Base-by-base conservation (phyloP, 306 rosid species). In the Quercus cerris region DNA sequence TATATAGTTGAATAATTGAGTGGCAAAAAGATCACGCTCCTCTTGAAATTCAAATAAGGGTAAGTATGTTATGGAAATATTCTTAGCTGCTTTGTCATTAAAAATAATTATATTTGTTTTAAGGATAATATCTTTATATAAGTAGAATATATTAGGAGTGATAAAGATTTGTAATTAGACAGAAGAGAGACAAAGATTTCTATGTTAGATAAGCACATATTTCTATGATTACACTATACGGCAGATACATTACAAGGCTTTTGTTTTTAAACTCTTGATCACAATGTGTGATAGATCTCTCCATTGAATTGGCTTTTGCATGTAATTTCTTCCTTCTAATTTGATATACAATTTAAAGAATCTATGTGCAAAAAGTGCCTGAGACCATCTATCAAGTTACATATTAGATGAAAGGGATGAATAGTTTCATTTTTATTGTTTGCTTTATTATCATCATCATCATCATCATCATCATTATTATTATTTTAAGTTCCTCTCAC, bases 401-500 rank as follows among this genome's bases (percentile, higher is more conserved):
- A 55, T n/a, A 33, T 68, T 19, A 33, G 56, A 38, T 63, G 61
- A 59, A 18, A 67, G 55, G 33, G 67, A 49, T 4, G 28, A 46
- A 22, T 56, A 7, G 64, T 74, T 69, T 68, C 20, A 15, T 25
- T 12, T 18, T 18, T 22, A 20, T 74, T 22, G 74, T 44, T 80
- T 56, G 6, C 23, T 49, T 74, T 66, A 63, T 75, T 75, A 52
- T 30, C 4, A 30, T 30, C 3, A 31, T 4, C 0, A 30, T 25
- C 27, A 25, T 25, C 27, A 25, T 25, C 27, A 27, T 27, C 27
- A 1, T 25, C 1, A 25, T 25, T 35, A 35, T 38, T 7, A 38
- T 38, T 38, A 38, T 77, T 76, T 76, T 68, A 56, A 25, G 76
- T 70, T 77, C 38, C 17, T 81, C 87, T 86, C 67, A 85, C 80